Base-by-base conservation (phyloP, 805 yeast species). In the Lipomyces sp. region DNA sequence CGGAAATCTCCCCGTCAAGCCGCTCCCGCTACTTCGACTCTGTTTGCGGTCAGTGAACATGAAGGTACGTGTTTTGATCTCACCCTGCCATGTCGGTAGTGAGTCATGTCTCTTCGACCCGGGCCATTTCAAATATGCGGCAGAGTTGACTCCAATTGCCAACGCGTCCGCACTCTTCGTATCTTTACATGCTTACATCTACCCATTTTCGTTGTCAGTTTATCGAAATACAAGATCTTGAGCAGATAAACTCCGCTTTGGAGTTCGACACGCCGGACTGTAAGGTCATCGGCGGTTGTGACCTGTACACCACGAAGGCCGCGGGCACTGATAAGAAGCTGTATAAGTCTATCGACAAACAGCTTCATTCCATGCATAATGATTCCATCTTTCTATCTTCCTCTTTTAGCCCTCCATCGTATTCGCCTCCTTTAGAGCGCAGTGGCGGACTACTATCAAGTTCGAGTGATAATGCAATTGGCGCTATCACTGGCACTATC, bases 181-280 rank as follows among this genome's bases (percentile, higher is more conserved):
- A n/a, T n/a, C n/a, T n/a, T n/a, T n/a, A n/a, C n/a, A n/a, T n/a
- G n/a, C n/a, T n/a, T n/a, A n/a, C n/a, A n/a, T n/a, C n/a, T n/a
- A n/a, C n/a, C n/a, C n/a, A n/a, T n/a, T n/a, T n/a, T n/a, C n/a
- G n/a, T n/a, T n/a, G n/a, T 19, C 57, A 89, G 91, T 93, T 87
- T 70, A 83, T 93, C 53, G 98, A 93, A 66, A 93, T 85, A 64
- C 83, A 88, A 35, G 96, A 90, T 63, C 82, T 93, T n/a, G 97
- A 89, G 67, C 76, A 84, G 60, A 84, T 93, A 34, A 89, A 89
- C 64, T 95, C 89, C 63, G 85, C 87, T 47, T 78, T 93, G 49
- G 81, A 82, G 58, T 88, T 87, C 59, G 86, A 82, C 57, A 81
- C 89, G 2, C 74, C 79, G 1, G 95, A 85, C 60, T 80, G 85